These are phyloP conservation scores for Aspergillus baeticus DNA, from an alignment of 495 filamentous ascomycete genomes.

Conservation along the genomic window DNA sequence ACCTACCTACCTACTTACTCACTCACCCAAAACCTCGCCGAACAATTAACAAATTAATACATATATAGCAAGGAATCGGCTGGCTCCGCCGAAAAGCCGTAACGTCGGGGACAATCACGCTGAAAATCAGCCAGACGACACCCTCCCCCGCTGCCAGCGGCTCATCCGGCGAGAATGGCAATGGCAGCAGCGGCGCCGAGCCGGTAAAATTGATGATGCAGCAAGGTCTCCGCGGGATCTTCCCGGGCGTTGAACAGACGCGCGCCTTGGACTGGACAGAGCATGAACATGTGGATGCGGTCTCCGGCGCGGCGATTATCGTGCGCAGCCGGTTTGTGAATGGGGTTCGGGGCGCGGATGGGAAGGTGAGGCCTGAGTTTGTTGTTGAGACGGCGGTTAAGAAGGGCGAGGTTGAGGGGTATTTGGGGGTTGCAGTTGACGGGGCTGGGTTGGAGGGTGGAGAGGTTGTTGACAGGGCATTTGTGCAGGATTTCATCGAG, in stretches of 20 bases:
- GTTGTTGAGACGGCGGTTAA: background rate
- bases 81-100: slow-evolving; percentile 2
- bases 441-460: background rate
- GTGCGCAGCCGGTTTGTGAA: background rate
- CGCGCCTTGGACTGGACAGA: background rate
- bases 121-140: background rate
- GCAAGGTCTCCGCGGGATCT: background rate
- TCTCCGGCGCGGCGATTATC: background rate
- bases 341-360: background rate
- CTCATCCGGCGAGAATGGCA: too few relatives aligned
- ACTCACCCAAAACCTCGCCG: too few relatives aligned
- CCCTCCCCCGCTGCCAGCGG: background rate
- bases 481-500: background rate
- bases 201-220: background rate
- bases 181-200: background rate
- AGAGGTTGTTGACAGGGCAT: background rate
- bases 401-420: background rate
- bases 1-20: too few relatives aligned
- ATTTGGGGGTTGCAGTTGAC: background rate
- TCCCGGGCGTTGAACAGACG: background rate
- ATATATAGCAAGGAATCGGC: slow-evolving; percentile 2
- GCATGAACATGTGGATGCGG: background rate
- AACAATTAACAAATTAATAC: too few relatives aligned
- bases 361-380: background rate
- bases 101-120: background rate